Evolutionary conservation across 2,329 filamentous ascomycete genomes (phyloP).

Genomic region (Penicillium sp.): DNA sequence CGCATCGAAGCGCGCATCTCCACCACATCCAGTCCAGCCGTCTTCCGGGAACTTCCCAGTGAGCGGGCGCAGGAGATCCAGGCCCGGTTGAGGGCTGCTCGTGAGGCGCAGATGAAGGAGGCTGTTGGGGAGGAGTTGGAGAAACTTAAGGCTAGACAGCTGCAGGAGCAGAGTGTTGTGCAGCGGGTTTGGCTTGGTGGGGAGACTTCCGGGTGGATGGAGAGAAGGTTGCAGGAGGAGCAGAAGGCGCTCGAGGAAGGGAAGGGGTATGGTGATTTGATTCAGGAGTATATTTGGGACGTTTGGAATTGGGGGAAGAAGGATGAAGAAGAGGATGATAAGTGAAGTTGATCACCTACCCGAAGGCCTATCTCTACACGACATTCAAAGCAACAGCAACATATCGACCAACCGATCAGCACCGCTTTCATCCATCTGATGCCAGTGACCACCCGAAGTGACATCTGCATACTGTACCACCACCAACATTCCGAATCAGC

Average conservation of each 20-base stretch:
- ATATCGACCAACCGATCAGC: neutral
- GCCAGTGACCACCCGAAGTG: constrained; percentile 4
- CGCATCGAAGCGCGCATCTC: constrained; percentile 34
- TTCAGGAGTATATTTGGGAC: constrained; percentile 52
- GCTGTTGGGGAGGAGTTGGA: constrained; percentile 36
- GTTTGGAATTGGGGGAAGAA: constrained; percentile 48
- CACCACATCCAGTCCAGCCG: constrained; percentile 22
- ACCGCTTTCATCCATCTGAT: too few relatives aligned
- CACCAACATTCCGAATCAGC: constrained; percentile 16
- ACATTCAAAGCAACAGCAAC: too few relatives aligned
- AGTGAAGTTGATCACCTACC: neutral
- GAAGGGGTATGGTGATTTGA: constrained; percentile 51
- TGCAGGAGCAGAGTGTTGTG: constrained; percentile 34
- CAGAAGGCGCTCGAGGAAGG: constrained; percentile 47
- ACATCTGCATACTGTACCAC: constrained; percentile 16
- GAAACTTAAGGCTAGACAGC: constrained; percentile 35
- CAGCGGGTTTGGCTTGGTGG: constrained; percentile 46
- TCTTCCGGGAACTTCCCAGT: constrained; percentile 32
- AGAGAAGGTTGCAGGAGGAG: constrained; percentile 46
- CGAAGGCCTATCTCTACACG: too few relatives aligned
- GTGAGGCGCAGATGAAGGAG: constrained; percentile 29
- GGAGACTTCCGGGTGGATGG: constrained; percentile 50
- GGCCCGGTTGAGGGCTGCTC: constrained; percentile 32
- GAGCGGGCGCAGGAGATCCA: constrained; percentile 41
- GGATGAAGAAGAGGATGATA: constrained; percentile 27